These are phyloP conservation scores for Misopates orontium DNA, from an alignment of 257 asterid genomes.

Conservation along the genomic window DNA sequence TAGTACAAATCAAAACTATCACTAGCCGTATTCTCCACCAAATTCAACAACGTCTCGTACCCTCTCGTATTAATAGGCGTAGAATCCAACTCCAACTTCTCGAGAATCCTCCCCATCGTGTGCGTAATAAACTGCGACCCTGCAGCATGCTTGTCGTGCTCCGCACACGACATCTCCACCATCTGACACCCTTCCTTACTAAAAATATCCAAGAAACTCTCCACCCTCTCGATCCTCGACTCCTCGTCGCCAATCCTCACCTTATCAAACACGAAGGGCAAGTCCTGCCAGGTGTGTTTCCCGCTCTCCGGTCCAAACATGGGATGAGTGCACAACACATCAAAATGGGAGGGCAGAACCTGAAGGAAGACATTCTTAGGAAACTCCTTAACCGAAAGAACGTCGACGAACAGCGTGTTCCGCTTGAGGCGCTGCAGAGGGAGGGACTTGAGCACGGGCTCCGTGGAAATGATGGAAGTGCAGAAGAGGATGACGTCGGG, in stretches of 20 bases:
- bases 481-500: slow-evolving; percentile 77
- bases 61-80: slow-evolving; percentile 87
- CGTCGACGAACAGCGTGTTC: slow-evolving; percentile 77
- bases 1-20: slow-evolving; percentile 85
- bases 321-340: slow-evolving; percentile 81
- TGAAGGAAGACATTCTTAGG: slow-evolving; percentile 66
- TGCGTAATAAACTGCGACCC: slow-evolving; percentile 84
- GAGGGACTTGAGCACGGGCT: slow-evolving; percentile 56
- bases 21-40: slow-evolving; percentile 73
- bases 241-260: slow-evolving; percentile 66
- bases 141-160: slow-evolving; percentile 76
- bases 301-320: slow-evolving; percentile 96
- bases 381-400: slow-evolving; percentile 70
- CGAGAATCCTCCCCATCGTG: slow-evolving; percentile 77
- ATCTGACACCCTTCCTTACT: slow-evolving; percentile 76
- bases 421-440: slow-evolving; percentile 72
- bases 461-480: slow-evolving; percentile 67
- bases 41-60: slow-evolving; percentile 69
- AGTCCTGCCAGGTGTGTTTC: slow-evolving; percentile 55
- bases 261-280: slow-evolving; percentile 70
- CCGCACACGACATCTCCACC: slow-evolving; percentile 82
- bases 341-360: slow-evolving; percentile 62
- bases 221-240: slow-evolving; percentile 47
- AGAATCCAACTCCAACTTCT: slow-evolving; percentile 56
- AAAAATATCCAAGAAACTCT: slow-evolving; percentile 61